These are phyloP conservation scores for Hymenochaete sp. DNA, from an alignment of 1,284 basidiomycete genomes.

Conservation along the genomic window DNA sequence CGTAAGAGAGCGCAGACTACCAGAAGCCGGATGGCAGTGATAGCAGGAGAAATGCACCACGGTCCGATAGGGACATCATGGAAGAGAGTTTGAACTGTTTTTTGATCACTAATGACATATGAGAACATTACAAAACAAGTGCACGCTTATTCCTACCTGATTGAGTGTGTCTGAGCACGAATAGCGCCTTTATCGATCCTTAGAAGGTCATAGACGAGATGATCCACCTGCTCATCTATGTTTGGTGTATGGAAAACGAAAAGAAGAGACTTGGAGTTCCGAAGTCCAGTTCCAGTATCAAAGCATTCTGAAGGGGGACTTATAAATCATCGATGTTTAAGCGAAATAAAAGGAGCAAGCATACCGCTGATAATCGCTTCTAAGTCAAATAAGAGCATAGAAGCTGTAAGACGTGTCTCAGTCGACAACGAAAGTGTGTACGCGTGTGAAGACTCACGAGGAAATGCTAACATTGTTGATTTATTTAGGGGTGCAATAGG, in stretches of 20 bases:
- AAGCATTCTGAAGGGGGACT: background rate
- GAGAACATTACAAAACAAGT: background rate
- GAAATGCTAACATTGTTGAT: constrained; percentile 13
- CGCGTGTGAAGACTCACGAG: constrained; percentile 11
- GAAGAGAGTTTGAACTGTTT: constrained; percentile 29
- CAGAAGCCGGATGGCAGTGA: constrained; percentile 62
- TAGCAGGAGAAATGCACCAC: constrained; percentile 65
- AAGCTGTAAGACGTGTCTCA: constrained; percentile 13
- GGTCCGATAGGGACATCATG: constrained; percentile 38
- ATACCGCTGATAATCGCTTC: constrained; percentile 9
- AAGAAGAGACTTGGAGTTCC: background rate
- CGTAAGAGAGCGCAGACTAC: constrained; percentile 62
- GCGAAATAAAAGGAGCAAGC: background rate
- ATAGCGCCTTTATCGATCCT: background rate
- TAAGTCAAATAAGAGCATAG: constrained; percentile 19
- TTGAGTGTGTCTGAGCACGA: background rate
- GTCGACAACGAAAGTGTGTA: background rate
- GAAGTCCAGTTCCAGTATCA: too few relatives aligned
- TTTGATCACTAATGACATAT: constrained; percentile 23
- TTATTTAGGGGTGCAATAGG: constrained; percentile 12
- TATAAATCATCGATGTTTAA: background rate
- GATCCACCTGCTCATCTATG: constrained; percentile 16
- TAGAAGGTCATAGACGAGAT: constrained; percentile 1
- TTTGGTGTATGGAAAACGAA: too few relatives aligned
- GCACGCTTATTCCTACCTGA: constrained; percentile 8